Percentiles rank a stretch among this genome's conserved stretches.
phyloP scores from a whole-genome alignment of 306 rosid species.

The Fagus sylvatica region DNA sequence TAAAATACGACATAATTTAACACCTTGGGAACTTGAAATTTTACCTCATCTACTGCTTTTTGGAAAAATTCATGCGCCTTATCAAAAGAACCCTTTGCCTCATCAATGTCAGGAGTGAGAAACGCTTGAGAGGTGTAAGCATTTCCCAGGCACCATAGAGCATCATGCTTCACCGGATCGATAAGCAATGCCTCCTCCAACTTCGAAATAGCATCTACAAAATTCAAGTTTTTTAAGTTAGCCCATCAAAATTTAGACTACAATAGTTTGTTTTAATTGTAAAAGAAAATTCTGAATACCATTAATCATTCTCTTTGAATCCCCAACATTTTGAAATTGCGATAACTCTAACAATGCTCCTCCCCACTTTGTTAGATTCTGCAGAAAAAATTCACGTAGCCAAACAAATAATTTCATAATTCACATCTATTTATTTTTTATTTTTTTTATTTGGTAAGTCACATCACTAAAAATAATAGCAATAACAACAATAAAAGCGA shows the following conservation, averaged over 20 bases:
- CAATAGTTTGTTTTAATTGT: background rate
- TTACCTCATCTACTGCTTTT: slow-evolving; percentile 62
- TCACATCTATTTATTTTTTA: background rate
- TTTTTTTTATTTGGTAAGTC: background rate
- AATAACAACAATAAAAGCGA: no score
- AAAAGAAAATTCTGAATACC: slow-evolving; percentile 35
- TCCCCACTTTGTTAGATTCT: slow-evolving; percentile 83
- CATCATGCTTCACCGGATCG: slow-evolving; percentile 62
- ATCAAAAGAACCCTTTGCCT: slow-evolving; percentile 60
- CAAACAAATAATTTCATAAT: background rate
- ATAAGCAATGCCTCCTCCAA: slow-evolving; percentile 74
- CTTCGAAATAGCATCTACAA: slow-evolving; percentile 59
- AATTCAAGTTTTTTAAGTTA: slow-evolving; percentile 2
- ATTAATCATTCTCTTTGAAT: slow-evolving; percentile 52
- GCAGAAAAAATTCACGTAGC: slow-evolving; percentile 1
- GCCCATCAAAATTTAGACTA: background rate
- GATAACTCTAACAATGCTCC: slow-evolving; percentile 76
- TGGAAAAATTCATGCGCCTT: slow-evolving; percentile 61
- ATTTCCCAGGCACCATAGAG: slow-evolving; percentile 76
- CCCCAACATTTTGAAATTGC: slow-evolving; percentile 51
- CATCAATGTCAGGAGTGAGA: slow-evolving; percentile 56
- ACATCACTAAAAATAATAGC: background rate
- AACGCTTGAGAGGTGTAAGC: slow-evolving; percentile 62
- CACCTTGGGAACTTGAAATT: background rate
- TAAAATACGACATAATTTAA: background rate